Evolutionary conservation across 2,329 filamentous ascomycete genomes (phyloP).

Genomic region (Diaporthe citriasiana): DNA sequence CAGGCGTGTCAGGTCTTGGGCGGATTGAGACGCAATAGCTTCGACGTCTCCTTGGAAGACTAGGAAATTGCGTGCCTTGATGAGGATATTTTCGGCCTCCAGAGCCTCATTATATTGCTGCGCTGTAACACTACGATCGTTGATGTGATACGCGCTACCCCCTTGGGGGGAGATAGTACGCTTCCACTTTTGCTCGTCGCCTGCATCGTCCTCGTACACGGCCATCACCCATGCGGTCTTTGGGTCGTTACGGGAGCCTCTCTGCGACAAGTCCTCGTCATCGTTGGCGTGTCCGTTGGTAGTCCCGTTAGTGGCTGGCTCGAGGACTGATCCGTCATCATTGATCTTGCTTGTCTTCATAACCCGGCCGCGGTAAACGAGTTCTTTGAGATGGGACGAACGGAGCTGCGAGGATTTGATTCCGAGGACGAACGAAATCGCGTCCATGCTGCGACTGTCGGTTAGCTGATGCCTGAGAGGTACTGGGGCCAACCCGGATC

Average conservation of each 20-base stretch:
- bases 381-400: conserved; percentile 91
- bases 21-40: conserved; percentile 94
- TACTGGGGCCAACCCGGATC: conserved; percentile 32
- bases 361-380: conserved; percentile 95
- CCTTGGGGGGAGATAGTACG: conserved; percentile 91
- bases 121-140: conserved; percentile 88
- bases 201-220: conserved; percentile 97
- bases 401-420: conserved; percentile 99
- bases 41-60: conserved; percentile 99
- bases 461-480: conserved; percentile 45
- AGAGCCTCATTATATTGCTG: conserved; percentile 94
- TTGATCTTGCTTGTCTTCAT: conserved; percentile 94
- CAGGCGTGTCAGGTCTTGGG: conserved; percentile 90
- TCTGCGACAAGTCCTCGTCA: conserved; percentile 71
- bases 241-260: conserved; percentile 83
- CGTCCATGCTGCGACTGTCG: conserved; percentile 83
- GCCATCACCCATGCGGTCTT: conserved; percentile 99
- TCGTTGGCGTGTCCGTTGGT: conserved; percentile 72
- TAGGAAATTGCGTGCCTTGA: conserved; percentile 97
- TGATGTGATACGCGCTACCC: conserved; percentile 96
- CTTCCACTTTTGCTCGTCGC: conserved; percentile 96
- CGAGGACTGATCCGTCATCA: conserved; percentile 83
- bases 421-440: conserved; percentile 97
- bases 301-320: conserved; percentile 69
- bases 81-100: conserved; percentile 94